A percentile compares a stretch with the other conserved stretches of the same genome.
Conservation (phyloP, 1,284 basidiomycete species). For the Chalciporus sp. region DNA sequence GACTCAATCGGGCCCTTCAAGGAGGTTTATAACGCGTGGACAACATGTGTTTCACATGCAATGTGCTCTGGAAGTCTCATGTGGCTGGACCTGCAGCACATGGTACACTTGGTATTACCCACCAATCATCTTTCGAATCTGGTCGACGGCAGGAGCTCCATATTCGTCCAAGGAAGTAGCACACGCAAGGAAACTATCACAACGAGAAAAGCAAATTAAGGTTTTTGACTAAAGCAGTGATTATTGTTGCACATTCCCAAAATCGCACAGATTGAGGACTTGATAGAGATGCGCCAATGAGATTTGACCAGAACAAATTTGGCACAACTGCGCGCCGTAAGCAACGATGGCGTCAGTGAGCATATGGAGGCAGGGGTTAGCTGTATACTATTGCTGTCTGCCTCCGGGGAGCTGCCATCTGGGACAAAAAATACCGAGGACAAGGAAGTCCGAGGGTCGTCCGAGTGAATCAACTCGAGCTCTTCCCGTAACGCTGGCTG, state of each 20-base stretch:
- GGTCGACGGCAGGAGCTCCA: slow-evolving; percentile 14
- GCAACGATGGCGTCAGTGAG: neutral
- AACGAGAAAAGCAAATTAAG: slow-evolving; percentile 29
- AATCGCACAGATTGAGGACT: slow-evolving; percentile 28
- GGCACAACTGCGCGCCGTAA: neutral
- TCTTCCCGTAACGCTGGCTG: neutral
- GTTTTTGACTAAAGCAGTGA: slow-evolving; percentile 32
- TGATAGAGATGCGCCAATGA: slow-evolving; percentile 20
- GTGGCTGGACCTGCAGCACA: slow-evolving; percentile 11
- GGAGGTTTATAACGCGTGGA: neutral
- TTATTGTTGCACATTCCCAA: slow-evolving; percentile 2
- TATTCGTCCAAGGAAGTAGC: slow-evolving; percentile 5
- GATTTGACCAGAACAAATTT: slow-evolving; percentile 16
- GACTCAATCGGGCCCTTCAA: slow-evolving; percentile 1
- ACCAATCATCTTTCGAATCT: slow-evolving; percentile 12
- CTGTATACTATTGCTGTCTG: neutral
- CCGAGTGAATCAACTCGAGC: neutral
- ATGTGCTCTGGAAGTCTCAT: slow-evolving; percentile 5
- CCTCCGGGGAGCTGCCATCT: neutral
- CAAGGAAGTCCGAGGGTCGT: neutral
- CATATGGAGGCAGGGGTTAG: neutral
- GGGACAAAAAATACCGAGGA: neutral
- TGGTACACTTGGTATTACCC: slow-evolving; percentile 13
- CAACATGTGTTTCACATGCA: slow-evolving; percentile 25
- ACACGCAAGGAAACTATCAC: slow-evolving; percentile 24